These are phyloP conservation scores for Castanea sativa DNA, from an alignment of 306 rosid genomes.

Conservation along the genomic window DNA sequence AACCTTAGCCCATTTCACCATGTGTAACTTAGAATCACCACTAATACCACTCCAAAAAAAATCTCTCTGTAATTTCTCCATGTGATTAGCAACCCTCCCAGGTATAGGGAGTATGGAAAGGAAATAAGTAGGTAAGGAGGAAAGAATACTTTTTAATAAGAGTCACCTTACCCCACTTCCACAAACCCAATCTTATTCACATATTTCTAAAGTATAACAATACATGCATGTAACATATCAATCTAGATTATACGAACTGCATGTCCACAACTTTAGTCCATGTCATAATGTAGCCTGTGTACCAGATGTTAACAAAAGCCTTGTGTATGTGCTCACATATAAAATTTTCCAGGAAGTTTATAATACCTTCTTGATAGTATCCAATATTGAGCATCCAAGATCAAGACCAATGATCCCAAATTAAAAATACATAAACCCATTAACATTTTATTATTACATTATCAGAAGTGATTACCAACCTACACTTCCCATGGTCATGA, in stretches of 20 bases:
- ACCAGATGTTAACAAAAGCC: not conserved
- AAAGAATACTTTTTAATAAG: no score
- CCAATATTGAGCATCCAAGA: not conserved
- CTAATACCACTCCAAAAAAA: no score
- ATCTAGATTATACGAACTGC: not conserved
- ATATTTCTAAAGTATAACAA: not conserved
- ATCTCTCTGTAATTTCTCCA: no score
- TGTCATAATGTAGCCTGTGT: not conserved
- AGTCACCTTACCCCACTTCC: no score
- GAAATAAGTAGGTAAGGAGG: no score
- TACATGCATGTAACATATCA: not conserved
- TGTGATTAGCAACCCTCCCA: no score
- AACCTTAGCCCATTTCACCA: no score
- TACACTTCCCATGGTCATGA: slow-evolving; percentile 12
- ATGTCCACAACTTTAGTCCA: not conserved
- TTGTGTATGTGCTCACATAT: not conserved
- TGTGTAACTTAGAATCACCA: no score
- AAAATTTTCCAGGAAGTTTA: not conserved
- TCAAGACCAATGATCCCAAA: slow-evolving; percentile 11
- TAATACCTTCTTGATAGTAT: not conserved
- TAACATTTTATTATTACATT: not conserved
- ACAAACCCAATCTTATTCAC: not conserved
- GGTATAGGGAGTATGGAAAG: no score
- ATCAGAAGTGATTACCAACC: slow-evolving; percentile 5
- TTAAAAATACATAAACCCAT: not conserved